Evolutionary conservation across 306 rosid genomes (phyloP), one percentile per base, ranked within the genome.

Genomic region (Lotus japonicus): DNA sequence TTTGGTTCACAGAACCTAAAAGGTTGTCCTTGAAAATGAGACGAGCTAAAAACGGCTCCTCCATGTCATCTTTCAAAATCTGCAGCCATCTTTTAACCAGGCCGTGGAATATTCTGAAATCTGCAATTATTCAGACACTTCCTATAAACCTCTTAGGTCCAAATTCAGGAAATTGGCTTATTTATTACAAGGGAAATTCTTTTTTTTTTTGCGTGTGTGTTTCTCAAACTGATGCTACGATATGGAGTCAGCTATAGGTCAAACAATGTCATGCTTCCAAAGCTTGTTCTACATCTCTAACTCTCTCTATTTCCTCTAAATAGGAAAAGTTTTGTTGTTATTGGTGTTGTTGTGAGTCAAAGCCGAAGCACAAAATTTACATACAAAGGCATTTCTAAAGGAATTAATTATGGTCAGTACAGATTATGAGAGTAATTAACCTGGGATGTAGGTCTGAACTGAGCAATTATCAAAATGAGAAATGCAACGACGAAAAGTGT

Each of bases 391-490:
- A 64, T 45, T 21, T 61, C 3, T 2, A 48, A 18, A 52, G 9
- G 43, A 53, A 68, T 48, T 31, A 52, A 73, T 5, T 66, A 62
- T 75, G 66, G 48, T 38, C 58, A 49, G 36, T 26, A 36, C 41
- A 45, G 51, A 65, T 70, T 60, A 26, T 21, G 63, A 18, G 68
- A 16, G 68, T 56, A 63, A 19, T 59, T 74, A 17, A 84, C 96
- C 92, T 79, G 85, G 82, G 49, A 85, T 72, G 64, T 85, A 81
- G 52, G 77, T 74, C 64, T 85, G 88, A 74, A 87, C 78, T 51
- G 92, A 83, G 83, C 91, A 89, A 73, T 87, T 85, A 51, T 80
- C 96, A 21, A 87, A 71, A 70, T 80, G 87, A 68, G 94, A 89
- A 75, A 84, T 76, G 58, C 77, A 58, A 76, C 79, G 63, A 45